Base-by-base conservation (phyloP, 192 early-diverging fungal genomes). In the Umbelopsis sp. region DNA sequence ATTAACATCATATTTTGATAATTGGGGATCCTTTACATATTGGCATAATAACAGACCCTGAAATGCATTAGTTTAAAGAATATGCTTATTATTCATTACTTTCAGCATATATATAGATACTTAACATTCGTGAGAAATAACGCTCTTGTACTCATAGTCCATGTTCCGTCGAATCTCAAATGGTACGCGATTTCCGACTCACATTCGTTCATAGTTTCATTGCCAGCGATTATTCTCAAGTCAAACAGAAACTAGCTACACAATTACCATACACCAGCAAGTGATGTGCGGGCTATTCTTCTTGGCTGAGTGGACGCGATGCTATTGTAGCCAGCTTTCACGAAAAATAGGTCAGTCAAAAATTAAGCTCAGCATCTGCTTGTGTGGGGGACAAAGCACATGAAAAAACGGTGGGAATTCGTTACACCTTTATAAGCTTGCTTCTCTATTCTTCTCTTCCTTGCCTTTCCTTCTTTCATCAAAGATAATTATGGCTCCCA, bases 1-100 rank as follows among this genome's bases (percentile, higher is more conserved):
- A 96, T n/a, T 87, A 10, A 92, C 86, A 54, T 92, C 85, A 56
- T 93, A 92, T 31, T 66, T 73, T 2, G 85, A 84, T 1, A 93
- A 76, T 10, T 70, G 77, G 3, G 81, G 83, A 72, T 94, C 90
- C 11, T 77, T 72, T 12, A 87, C 83, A 85, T 87, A 90, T 67
- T 91, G 91, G 12, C 91, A 79, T 14, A 92, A 71, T 10, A 93
- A 78, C n/a, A 93, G 79, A 44, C 91, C 91, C 71, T 77, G 54
- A 50, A 47, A 11, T n/a, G n/a, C 9, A 29, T 26, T 9, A 26
- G 12, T 16, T 36, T 17, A 45, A 21, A 45, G 24, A n/a, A 14
- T 0, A 2, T 6, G 25, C n/a, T 21, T 34, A 9, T 22, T 8
- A 52, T n/a, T n/a, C n/a, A n/a, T n/a, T n/a, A 25, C 6, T 3